These are phyloP conservation scores for Rhododendron griersonianum DNA, from an alignment of 148 eudicot genomes.

Conservation along the genomic window DNA sequence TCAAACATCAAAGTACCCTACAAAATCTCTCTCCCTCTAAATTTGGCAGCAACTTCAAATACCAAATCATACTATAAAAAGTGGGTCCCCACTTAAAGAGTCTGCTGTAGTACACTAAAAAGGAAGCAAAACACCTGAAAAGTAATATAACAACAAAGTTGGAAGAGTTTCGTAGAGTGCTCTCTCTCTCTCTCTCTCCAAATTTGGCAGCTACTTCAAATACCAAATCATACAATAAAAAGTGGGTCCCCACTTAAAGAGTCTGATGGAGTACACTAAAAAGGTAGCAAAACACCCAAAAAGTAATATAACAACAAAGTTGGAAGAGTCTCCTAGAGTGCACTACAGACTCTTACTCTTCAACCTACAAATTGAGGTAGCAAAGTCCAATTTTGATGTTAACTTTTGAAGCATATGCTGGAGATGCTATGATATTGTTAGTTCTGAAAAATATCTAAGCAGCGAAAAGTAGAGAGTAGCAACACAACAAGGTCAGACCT, in stretches of 20 bases:
- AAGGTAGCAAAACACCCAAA: background rate
- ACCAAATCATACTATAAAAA: background rate
- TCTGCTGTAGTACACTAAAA: background rate
- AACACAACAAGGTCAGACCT: conserved; percentile 37
- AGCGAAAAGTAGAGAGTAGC: background rate
- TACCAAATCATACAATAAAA: background rate
- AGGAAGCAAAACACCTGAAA: background rate
- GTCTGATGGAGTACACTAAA: background rate
- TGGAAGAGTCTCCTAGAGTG: background rate
- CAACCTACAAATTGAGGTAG: background rate
- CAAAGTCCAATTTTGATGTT: background rate
- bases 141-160: background rate
- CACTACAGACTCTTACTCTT: background rate
- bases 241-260: background rate
- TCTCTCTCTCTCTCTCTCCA: background rate
- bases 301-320: background rate
- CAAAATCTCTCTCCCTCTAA: background rate
- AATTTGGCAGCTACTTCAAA: background rate
- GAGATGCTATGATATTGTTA: background rate
- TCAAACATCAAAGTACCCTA: background rate
- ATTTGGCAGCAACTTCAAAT: background rate
- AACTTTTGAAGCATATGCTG: background rate
- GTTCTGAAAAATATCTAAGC: background rate
- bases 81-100: background rate
- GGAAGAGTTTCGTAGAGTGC: background rate